Evolutionary conservation across 768 basidiomycete genomes (phyloP), one percentile per base, ranked within the genome.

Genomic region (Wakefieldia striispora): DNA sequence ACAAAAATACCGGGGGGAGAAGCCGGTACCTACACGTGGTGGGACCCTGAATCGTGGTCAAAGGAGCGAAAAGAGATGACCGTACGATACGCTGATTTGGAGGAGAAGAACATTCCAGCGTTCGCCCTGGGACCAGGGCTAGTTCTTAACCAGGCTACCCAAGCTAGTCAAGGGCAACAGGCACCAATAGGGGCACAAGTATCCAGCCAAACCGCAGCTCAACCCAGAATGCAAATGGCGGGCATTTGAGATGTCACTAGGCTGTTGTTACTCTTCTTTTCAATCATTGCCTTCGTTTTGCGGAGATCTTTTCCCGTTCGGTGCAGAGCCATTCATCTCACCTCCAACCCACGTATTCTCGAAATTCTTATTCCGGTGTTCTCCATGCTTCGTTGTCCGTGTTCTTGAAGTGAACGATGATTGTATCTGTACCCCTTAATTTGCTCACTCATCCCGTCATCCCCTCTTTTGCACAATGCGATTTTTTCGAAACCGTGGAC

Each of bases 11-110:
- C 78, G 38, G 86, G 88, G 43, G 83, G 88, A 60, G 91, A 97
- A 69, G 82, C 87, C 57, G 93, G 94, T 23, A 81, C 84, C 45
- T 95, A 95, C 73, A 89, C 91, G 42, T 88, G 83, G 75, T 95
- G 92, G 87, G 88, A 91, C 60, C 81, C 84, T 10, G 86, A 90
- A 52, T 82, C 79, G 65, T 86, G 84, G 85, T 72, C 76, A 50
- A 87, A 89, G 71, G 82, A 84, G 60, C 77, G 85, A 62, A 88
- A 86, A 69, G 83, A 88, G 63, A 82, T 86, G 79, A 82, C 80
- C 14, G 86, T 89, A 41, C 70, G 86, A 53, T 88, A 88, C 58
- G 66, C 79, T 46, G 87, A 88, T 62, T 70, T 88, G 60, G 85
- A 87, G 70, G 87, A 88, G 71, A 86, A 86, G 75, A 81, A 72